phyloP scores from a whole-genome alignment of 2,329 filamentous ascomycete genomes.

The Alternaria gaisen region DNA sequence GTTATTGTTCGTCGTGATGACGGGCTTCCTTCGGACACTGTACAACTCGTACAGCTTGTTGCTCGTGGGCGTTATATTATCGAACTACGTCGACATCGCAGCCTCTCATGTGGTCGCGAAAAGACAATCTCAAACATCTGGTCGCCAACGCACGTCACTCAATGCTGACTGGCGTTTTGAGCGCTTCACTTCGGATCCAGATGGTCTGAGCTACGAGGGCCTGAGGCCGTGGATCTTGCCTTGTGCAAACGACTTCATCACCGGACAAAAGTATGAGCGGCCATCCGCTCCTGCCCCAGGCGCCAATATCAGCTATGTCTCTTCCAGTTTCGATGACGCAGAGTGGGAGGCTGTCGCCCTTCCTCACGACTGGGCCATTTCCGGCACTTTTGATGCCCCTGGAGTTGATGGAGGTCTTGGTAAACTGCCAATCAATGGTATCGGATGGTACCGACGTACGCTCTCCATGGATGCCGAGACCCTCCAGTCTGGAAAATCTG shows the following conservation, averaged over 20 bases:
- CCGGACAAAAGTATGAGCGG: slow-evolving; percentile 42
- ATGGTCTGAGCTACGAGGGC: slow-evolving; percentile 48
- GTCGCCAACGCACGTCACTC: slow-evolving; percentile 44
- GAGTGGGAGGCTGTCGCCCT: slow-evolving; percentile 55
- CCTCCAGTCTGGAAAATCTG: slow-evolving; percentile 47
- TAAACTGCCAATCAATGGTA: slow-evolving; percentile 60
- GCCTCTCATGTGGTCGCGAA: slow-evolving; percentile 16
- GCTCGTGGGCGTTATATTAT: slow-evolving; percentile 23
- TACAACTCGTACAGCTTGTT: slow-evolving; percentile 14
- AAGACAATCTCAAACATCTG: slow-evolving; percentile 7
- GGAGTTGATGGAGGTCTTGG: slow-evolving; percentile 53
- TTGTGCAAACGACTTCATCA: slow-evolving; percentile 54
- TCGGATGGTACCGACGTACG: slow-evolving; percentile 63
- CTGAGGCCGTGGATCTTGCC: slow-evolving; percentile 57
- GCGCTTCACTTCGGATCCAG: slow-evolving; percentile 50
- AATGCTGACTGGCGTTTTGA: slow-evolving; percentile 54
- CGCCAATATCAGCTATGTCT: slow-evolving; percentile 45
- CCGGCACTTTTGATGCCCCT: slow-evolving; percentile 54
- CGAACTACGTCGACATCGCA: slow-evolving; percentile 9
- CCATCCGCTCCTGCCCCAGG: slow-evolving; percentile 43
- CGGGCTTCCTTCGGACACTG: slow-evolving; percentile 5
- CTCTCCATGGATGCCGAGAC: slow-evolving; percentile 40
- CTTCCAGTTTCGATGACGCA: slow-evolving; percentile 52
- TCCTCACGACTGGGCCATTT: slow-evolving; percentile 62
- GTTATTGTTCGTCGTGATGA: slow-evolving; percentile 3